phyloP scores from a whole-genome alignment of 2,329 filamentous ascomycete species.

The Pestalotiopsis sp. region DNA sequence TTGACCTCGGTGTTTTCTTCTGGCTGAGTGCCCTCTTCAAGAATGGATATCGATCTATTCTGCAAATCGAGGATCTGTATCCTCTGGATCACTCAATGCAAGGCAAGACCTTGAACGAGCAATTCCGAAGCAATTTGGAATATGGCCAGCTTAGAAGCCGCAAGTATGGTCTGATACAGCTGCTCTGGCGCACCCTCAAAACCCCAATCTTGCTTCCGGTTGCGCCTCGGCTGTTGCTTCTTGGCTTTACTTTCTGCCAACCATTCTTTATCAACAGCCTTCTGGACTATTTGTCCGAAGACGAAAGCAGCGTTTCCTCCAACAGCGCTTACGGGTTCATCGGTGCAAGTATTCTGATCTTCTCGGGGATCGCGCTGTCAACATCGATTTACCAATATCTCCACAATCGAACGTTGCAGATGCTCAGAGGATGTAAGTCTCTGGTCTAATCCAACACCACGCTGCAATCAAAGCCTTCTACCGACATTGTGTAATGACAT shows the following conservation, averaged over 20 bases:
- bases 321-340: conserved; percentile 16
- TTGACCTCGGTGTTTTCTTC: conserved; percentile 35
- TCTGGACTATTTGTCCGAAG: conserved; percentile 33
- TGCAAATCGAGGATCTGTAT: conserved; percentile 37
- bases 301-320: conserved; percentile 10
- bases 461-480: not conserved
- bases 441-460: not conserved
- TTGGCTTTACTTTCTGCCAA: conserved; percentile 44
- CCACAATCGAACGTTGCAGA: conserved; percentile 18
- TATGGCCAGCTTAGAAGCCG: conserved; percentile 12
- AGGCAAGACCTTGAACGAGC: conserved; percentile 19
- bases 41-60: conserved; percentile 36
- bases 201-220: conserved; percentile 27
- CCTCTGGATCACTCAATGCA: conserved; percentile 28
- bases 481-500: not conserved
- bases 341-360: conserved; percentile 10
- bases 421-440: conserved; percentile 31
- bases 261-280: conserved; percentile 45
- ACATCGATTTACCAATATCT: conserved; percentile 10
- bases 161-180: conserved; percentile 18
- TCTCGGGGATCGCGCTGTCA: conserved; percentile 6
- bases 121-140: conserved; percentile 19
- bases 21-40: conserved; percentile 38
- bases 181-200: conserved; percentile 21
- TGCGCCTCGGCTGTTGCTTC: conserved; percentile 32